Percentiles rank a stretch among this genome's conserved stretches.
phyloP scores from a whole-genome alignment of 2,329 filamentous ascomycete genomes.

The Lachnellula suecica region DNA sequence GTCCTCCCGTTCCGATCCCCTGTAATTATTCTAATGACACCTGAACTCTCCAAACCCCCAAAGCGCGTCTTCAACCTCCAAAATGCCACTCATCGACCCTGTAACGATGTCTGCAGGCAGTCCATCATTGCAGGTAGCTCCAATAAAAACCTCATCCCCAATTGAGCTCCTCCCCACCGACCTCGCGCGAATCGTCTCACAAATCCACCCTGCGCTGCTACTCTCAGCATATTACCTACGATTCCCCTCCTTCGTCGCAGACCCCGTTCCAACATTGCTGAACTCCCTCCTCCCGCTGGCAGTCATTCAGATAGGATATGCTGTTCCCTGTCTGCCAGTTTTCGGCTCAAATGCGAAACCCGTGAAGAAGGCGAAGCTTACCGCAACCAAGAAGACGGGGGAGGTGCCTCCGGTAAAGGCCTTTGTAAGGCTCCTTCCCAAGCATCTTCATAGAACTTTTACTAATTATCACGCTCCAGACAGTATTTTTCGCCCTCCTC shows the following conservation, averaged over 20 bases:
- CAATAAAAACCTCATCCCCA: constrained; percentile 25
- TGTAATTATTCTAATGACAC: background rate
- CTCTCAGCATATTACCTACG: constrained; percentile 61
- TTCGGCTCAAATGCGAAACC: constrained; percentile 48
- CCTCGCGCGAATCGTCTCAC: constrained; percentile 54
- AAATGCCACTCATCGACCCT: constrained; percentile 33
- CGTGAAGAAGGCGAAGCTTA: constrained; percentile 50
- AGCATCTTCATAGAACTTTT: background rate
- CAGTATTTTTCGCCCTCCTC: constrained; percentile 68
- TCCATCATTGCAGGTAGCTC: constrained; percentile 5
- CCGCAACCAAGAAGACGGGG: constrained; percentile 51
- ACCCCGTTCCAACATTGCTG: constrained; percentile 66
- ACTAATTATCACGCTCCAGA: constrained; percentile 42
- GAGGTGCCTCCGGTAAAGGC: constrained; percentile 11
- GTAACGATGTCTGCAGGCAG: constrained; percentile 29
- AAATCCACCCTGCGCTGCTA: constrained; percentile 68
- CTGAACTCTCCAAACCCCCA: background rate
- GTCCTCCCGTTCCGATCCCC: background rate
- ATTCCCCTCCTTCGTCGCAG: constrained; percentile 66
- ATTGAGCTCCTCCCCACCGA: constrained; percentile 31
- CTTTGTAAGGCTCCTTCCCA: constrained; percentile 7
- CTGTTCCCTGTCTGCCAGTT: constrained; percentile 61
- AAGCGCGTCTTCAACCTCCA: constrained; percentile 2
- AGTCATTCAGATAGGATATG: constrained; percentile 63
- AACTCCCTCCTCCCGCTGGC: constrained; percentile 61